Base-by-base conservation (phyloP, 2,329 filamentous ascomycete genomes). In the Microdochium bolleyi region DNA sequence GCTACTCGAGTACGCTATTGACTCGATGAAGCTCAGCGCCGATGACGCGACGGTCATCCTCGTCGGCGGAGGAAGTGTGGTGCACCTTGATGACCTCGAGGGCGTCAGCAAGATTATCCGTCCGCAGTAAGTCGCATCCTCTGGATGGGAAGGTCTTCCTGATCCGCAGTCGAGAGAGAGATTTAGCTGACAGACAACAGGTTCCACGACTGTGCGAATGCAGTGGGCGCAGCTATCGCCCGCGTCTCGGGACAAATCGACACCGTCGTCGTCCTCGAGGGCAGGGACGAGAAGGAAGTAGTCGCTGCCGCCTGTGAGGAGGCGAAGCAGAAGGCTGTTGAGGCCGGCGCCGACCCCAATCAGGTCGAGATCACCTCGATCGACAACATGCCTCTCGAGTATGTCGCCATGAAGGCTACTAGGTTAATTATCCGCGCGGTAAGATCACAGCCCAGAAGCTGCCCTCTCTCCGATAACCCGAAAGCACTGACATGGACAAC, bases 201-300 rank as follows among this genome's bases (percentile, higher is more conserved):
- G 37, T 41, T 41, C 19, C 37, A 41, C n/a, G 37, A 41, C 16
- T 41, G 37, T 1, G 83, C 83, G 9, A 86, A 86, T 59, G 83
- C 83, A 0, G 82, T 86, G 10, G 83, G 83, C 1, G 83, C 82
- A 9, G 82, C 83, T 1, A 83, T 81, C 53, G 80, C 82, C 1
- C 70, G 79, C 38, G 80, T 85, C 2, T 82, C 78, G 54, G 75
- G 76, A 1, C 73, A 77, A 0, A 69, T 78, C 10, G 77, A 80
- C 54, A 74, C 72, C 0, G 71, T 79, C 24, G 73, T 76, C 53
- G 75, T 73, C 0, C 79, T 75, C 0, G 75, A 73, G 52, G 63
- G 63, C 1, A 68, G 67, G 54, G 64, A 71, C 3, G 64, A 64
- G 0, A 57, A 66, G n/a, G 63, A 72, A 34, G 57, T 73, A 0